Base-by-base conservation (phyloP, 2,329 filamentous ascomycete genomes). In the Didymella exigua region DNA sequence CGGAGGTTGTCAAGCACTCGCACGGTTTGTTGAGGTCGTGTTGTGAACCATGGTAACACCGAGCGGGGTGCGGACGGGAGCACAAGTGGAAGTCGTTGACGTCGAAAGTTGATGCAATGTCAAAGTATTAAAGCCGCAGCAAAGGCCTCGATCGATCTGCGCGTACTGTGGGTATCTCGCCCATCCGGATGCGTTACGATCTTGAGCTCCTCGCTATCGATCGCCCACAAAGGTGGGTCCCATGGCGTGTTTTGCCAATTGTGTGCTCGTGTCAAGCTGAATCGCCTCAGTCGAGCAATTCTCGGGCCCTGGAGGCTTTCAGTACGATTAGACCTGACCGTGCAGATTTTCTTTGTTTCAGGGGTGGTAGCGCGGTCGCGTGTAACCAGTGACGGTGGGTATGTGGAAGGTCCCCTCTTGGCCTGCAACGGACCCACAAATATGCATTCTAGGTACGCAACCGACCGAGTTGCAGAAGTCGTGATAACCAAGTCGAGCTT, bases 311-410 rank as follows among this genome's bases (percentile, higher is more conserved):
- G 41, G 23, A 46, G 37, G 37, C 37, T 14, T 48, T 36, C 41
- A 37, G 31, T 38, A 48, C 34, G 54, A 18, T 41, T 38, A 38
- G 42, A 23, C 30, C 45, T 55, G 42, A 44, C 16, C 37, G 42
- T 48, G 61, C 59, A 57, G 43, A 40, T 48, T 50, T 49, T 52
- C 56, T 63, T 59, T 64, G 49, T 59, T 54, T 49, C 40, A 56
- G 33, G 51, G 47, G 55, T 48, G 45, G 36, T 57, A 53, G 54
- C 44, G 34, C 33, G 18, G 56, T 42, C 29, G 48, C 46, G 60
- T 55, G 63, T 64, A 65, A 61, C 67, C 62, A 66, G 60, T 65
- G 54, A 62, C 47, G 54, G 41, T 54, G 58, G 60, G 54, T 58
- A 58, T 61, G 51, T 57, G 57, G 54, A 51, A 52, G 55, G 27